Evolutionary conservation across 2,329 filamentous ascomycete species (phyloP).

Genomic region (Dothideomycetes sp.): DNA sequence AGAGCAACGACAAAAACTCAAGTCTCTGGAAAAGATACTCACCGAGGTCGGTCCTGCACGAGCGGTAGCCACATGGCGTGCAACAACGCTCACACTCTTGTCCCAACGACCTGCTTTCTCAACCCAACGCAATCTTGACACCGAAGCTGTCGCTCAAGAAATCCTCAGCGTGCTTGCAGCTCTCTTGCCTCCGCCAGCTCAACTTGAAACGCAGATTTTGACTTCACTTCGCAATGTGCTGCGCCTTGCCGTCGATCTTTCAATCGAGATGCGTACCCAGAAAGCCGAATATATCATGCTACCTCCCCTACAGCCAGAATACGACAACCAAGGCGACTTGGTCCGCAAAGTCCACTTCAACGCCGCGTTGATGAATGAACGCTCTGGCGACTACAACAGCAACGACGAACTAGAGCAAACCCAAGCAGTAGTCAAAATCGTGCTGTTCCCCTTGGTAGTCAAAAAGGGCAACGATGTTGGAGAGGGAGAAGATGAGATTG

Average conservation of each 20-base stretch:
- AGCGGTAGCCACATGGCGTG: constrained; percentile 95
- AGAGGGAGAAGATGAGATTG: constrained; percentile 84
- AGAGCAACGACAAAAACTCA: constrained; percentile 95
- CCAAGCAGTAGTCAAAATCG: constrained; percentile 73
- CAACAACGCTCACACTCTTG: constrained; percentile 84
- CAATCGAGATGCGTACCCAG: constrained; percentile 95
- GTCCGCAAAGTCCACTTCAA: constrained; percentile 85
- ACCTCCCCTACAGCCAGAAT: constrained; percentile 86
- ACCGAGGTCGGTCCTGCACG: constrained; percentile 75
- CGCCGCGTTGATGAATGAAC: constrained; percentile 88
- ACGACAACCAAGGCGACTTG: constrained; percentile 86
- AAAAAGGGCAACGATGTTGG: constrained; percentile 89
- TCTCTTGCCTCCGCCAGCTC: constrained; percentile 76
- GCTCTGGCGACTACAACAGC: constrained; percentile 58
- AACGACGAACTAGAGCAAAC: constrained; percentile 75
- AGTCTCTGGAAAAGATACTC: constrained; percentile 85
- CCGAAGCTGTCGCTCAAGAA: constrained; percentile 88
- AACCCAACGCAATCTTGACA: constrained; percentile 76
- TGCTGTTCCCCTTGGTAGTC: constrained; percentile 91
- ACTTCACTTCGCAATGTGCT: constrained; percentile 81
- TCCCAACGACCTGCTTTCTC: constrained; percentile 71
- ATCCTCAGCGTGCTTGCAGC: constrained; percentile 75
- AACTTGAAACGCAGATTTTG: constrained; percentile 71
- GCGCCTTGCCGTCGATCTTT: constrained; percentile 77
- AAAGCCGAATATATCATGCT: constrained; percentile 98